Evolutionary conservation across 1,139 yeast species (phyloP), one percentile per base, ranked within the genome.

Genomic region (Meyerozyma elateridarum): DNA sequence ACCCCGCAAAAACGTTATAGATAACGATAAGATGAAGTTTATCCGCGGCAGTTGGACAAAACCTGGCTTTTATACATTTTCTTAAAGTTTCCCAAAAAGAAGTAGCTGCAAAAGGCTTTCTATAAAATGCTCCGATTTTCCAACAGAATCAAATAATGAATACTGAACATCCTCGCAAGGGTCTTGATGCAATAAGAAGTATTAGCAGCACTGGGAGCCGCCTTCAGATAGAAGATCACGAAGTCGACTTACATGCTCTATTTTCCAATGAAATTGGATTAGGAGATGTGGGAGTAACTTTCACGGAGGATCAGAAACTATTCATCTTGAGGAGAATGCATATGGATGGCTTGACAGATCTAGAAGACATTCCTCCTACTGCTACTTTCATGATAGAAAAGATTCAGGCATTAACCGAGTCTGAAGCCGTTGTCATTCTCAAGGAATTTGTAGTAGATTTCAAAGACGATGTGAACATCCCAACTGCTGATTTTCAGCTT

Each of bases 321-420:
- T 41, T 46, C 34, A 46, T 56, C 29, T 49, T 59, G 37, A 49
- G 44, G 36, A 47, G 60, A 41, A 36, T 60, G 24, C 49, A 56
- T 26, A 50, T 48, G 35, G 55, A 49, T 17, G 46, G 45, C 22
- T 8, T 21, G 8, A 14, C 12, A 5, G n/a, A 11, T 8, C 31
- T 34, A 24, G 41, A 36, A 6, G 36, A 37, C 7, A 31, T 44
- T 6, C 36, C 40, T 9, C 39, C 48, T 13, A 35, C 42, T 19
- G 51, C 47, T 7, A 32, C 48, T 8, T 51, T 45, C 32, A 44
- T 52, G 50, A 40, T 52, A 35, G 49, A 48, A 28, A 52, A 51
- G 36, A 41, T 51, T 25, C 48, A 45, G 25, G 31, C 29, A 11
- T 33, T 53, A 29, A 15, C 48, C 2, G 35, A 34, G 9, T 29